These are phyloP conservation scores for Cystobasidiaceae sp. DNA, from an alignment of 1,284 basidiomycete species.

Conservation along the genomic window DNA sequence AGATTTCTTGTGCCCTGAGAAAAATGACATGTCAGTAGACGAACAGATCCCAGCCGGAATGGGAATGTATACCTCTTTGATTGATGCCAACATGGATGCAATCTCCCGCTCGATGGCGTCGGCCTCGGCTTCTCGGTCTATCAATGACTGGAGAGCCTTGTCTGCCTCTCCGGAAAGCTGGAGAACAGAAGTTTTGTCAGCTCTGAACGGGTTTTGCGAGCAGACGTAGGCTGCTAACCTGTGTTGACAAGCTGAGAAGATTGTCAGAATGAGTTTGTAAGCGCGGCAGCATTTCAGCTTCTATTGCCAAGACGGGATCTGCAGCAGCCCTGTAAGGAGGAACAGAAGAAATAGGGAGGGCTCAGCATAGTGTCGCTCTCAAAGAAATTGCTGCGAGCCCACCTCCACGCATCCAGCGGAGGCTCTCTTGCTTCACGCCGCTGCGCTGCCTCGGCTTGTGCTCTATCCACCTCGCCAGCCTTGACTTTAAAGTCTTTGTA, in stretches of 20 bases:
- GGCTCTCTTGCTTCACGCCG: conserved; percentile 2
- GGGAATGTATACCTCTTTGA: conserved; percentile 1
- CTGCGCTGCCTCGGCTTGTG: conserved; percentile 4
- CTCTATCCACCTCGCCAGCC: conserved; percentile 14
- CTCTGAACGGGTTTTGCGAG: too few relatives aligned
- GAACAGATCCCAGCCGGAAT: too few relatives aligned
- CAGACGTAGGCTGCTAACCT: not conserved
- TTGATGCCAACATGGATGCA: not conserved
- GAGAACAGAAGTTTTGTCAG: not conserved
- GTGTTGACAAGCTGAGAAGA: not conserved
- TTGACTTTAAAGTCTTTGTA: conserved; percentile 7
- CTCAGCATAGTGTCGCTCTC: too few relatives aligned
- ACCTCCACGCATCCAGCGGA: conserved; percentile 31
- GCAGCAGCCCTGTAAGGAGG: conserved; percentile 12
- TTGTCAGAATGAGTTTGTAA: conserved; percentile 13
- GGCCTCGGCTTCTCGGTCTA: conserved; percentile 6
- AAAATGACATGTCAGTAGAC: not conserved
- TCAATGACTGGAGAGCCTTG: not conserved
- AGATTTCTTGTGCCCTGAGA: conserved; percentile 16
- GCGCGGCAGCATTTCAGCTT: conserved; percentile 8
- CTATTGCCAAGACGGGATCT: conserved; percentile 17
- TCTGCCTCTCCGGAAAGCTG: not conserved
- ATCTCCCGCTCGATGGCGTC: conserved; percentile 26
- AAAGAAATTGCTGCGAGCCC: too few relatives aligned
- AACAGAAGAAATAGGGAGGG: not conserved